These are phyloP conservation scores for Stachybotrys echinatus DNA, from an alignment of 2,329 filamentous ascomycete genomes.

Conservation along the genomic window DNA sequence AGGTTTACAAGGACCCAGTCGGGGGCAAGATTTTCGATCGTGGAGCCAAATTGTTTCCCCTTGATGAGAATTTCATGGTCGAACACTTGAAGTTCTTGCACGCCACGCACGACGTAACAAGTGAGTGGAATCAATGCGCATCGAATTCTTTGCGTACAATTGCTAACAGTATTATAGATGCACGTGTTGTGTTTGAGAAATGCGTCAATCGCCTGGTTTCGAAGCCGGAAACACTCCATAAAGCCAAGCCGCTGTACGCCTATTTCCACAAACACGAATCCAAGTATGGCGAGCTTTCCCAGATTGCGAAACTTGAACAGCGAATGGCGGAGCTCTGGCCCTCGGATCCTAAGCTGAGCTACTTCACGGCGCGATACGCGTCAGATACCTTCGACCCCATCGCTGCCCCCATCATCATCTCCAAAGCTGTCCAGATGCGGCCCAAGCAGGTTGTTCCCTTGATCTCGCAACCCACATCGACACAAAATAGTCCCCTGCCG, in stretches of 20 bases:
- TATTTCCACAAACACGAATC: constrained; percentile 97
- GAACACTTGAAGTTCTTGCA: constrained; percentile 96
- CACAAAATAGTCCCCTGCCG: constrained; percentile 38
- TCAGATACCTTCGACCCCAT: constrained; percentile 73
- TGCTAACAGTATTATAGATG: constrained; percentile 53
- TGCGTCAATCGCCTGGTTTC: constrained; percentile 77
- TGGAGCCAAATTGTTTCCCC: constrained; percentile 86
- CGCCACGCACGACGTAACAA: constrained; percentile 86
- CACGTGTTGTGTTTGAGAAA: constrained; percentile 92
- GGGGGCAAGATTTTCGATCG: constrained; percentile 95
- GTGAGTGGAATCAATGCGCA: constrained; percentile 50
- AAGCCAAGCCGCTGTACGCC: constrained; percentile 78
- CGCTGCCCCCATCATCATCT: constrained; percentile 75
- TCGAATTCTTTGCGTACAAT: neutral
- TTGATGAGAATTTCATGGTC: constrained; percentile 87
- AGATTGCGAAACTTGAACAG: constrained; percentile 85
- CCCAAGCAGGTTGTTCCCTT: constrained; percentile 53
- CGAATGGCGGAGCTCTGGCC: constrained; percentile 94
- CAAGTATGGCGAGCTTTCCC: constrained; percentile 84
- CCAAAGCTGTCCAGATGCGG: constrained; percentile 70
- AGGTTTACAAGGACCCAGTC: constrained; percentile 90
- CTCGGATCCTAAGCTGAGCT: constrained; percentile 69
- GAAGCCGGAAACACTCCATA: constrained; percentile 67
- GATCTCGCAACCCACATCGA: constrained; percentile 45
- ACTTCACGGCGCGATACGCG: constrained; percentile 73